phyloP scores from a whole-genome alignment of 2,329 filamentous ascomycete genomes.

The Lachnellula suecica region DNA sequence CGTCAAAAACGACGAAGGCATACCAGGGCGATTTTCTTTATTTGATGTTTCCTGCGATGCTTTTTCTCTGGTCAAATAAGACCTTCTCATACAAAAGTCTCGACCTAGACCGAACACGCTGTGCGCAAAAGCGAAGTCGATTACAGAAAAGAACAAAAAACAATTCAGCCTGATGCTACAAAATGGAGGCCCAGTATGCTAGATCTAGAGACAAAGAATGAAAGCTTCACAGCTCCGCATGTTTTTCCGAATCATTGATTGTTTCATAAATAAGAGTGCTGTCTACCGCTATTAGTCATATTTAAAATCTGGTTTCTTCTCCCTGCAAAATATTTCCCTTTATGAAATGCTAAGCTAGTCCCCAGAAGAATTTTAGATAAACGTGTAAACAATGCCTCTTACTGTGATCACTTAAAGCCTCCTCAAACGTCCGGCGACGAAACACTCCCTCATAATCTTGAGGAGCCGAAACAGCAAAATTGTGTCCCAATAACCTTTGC shows the following conservation, averaged over 20 bases:
- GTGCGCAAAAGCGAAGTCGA: neutral
- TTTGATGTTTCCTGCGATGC: neutral
- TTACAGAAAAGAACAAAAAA: neutral
- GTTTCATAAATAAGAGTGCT: neutral
- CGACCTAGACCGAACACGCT: neutral
- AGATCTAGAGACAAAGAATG: conserved; percentile 17
- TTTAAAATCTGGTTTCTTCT: too few species aligned
- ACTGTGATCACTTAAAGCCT: too few species aligned
- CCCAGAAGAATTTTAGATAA: too few species aligned
- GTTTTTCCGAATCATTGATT: neutral
- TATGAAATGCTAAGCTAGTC: too few species aligned
- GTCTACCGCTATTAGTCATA: too few species aligned
- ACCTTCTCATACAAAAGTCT: conserved; percentile 1
- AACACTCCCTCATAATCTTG: too few species aligned
- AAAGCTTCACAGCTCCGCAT: conserved; percentile 17
- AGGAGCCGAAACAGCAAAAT: too few species aligned
- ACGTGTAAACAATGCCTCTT: too few species aligned
- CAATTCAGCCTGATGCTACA: neutral
- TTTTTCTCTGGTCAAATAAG: neutral
- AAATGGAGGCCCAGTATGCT: conserved; percentile 2
- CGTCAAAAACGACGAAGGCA: neutral
- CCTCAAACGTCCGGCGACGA: too few species aligned
- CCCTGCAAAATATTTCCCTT: too few species aligned
- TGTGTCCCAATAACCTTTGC: too few species aligned
- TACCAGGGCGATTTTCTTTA: neutral